Conservation (phyloP, 257 asterid species). For the Salvia rosmarinus region DNA sequence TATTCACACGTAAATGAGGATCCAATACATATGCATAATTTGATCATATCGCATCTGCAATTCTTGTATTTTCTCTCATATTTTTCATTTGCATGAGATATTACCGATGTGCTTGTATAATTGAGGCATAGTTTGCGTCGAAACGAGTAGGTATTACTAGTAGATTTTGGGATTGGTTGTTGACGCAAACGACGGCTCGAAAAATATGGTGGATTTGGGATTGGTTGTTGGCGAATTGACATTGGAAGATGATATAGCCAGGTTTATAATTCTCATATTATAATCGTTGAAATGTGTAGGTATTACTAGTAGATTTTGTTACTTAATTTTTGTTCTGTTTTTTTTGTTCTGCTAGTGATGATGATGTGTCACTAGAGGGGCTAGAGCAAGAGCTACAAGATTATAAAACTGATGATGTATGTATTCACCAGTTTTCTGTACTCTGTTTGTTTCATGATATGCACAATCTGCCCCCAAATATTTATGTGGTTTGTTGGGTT, state of each 20-base stretch:
- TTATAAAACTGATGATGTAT: slow-evolving; percentile 76
- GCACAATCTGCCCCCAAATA: neutral
- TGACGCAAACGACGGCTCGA: slow-evolving; percentile 44
- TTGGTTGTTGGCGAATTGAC: slow-evolving; percentile 76
- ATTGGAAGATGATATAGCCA: slow-evolving; percentile 67
- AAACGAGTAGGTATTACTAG: too few relatives aligned
- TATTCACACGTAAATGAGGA: too few relatives aligned
- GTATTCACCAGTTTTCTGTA: slow-evolving; percentile 26
- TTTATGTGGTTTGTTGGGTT: slow-evolving; percentile 3
- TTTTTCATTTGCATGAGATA: too few relatives aligned
- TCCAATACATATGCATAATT: too few relatives aligned
- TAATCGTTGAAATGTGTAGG: neutral
- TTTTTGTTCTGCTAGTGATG: slow-evolving; percentile 47
- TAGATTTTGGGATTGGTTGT: too few relatives aligned
- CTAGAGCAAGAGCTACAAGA: slow-evolving; percentile 79
- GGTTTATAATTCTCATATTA: slow-evolving; percentile 43
- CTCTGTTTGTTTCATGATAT: neutral
- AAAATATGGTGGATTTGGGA: slow-evolving; percentile 60
- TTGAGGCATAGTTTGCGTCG: too few relatives aligned
- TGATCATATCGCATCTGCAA: too few relatives aligned
- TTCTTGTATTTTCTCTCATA: too few relatives aligned
- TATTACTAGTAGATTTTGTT: neutral
- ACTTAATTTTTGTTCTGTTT: neutral
- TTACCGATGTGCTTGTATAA: slow-evolving; percentile 10
- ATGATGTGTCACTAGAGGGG: slow-evolving; percentile 75